phyloP scores from a whole-genome alignment of 371 early-diverging fungal genomes.

The Sanchytrium tribonematis region DNA sequence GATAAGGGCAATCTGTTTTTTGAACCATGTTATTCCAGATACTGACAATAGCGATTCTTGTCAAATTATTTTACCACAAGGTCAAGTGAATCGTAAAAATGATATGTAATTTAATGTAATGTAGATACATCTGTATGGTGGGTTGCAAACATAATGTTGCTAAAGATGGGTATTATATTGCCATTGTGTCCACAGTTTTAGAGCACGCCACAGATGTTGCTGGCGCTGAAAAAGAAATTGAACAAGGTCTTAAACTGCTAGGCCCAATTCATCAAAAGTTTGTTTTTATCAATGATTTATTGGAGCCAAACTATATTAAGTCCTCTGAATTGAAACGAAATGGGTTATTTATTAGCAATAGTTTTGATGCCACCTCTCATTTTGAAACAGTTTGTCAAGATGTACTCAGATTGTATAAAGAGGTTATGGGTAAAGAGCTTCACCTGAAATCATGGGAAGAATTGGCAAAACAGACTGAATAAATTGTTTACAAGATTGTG shows the following conservation, averaged over 20 bases:
- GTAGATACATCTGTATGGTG: not conserved
- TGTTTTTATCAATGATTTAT: slow-evolving; percentile 42
- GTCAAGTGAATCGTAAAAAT: slow-evolving; percentile 57
- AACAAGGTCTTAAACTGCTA: slow-evolving; percentile 53
- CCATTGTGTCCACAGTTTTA: slow-evolving; percentile 79
- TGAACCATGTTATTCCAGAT: slow-evolving; percentile 70
- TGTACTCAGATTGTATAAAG: slow-evolving; percentile 67
- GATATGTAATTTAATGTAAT: slow-evolving; percentile 9
- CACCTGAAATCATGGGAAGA: slow-evolving; percentile 2
- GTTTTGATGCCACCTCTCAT: slow-evolving; percentile 93
- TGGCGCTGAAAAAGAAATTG: slow-evolving; percentile 55
- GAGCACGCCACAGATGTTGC: slow-evolving; percentile 30
- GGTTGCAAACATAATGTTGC: slow-evolving; percentile 59
- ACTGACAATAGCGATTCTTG: slow-evolving; percentile 57
- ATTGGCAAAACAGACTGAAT: not conserved
- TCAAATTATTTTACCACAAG: slow-evolving; percentile 86
- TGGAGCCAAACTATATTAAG: slow-evolving; percentile 28
- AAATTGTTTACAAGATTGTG: not conserved
- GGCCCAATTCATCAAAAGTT: slow-evolving; percentile 79
- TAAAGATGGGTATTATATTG: slow-evolving; percentile 44
- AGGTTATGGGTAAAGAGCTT: slow-evolving; percentile 41
- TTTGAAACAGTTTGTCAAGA: slow-evolving; percentile 93
- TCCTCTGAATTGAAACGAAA: slow-evolving; percentile 44
- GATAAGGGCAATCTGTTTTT: slow-evolving; percentile 80
- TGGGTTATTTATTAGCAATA: slow-evolving; percentile 61